These are phyloP conservation scores for Xerophyta viscosa DNA, from an alignment of 106 monocot species.

Conservation along the genomic window DNA sequence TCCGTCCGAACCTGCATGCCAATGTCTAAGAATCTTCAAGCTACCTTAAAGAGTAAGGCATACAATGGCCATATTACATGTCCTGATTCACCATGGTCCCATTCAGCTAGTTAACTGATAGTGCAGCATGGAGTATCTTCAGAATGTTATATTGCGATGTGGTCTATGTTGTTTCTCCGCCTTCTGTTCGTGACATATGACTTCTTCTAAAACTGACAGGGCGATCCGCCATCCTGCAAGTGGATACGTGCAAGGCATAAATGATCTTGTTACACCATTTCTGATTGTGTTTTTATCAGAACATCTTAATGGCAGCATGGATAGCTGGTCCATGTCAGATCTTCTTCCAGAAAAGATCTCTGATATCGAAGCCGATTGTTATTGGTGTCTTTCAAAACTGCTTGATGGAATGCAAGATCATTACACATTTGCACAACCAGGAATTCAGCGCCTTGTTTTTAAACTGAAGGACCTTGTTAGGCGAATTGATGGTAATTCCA, in stretches of 20 bases:
- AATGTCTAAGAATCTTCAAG: no score
- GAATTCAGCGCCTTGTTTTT: conserved; percentile 97
- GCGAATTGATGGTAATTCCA: conserved; percentile 75
- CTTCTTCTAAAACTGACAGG: conserved; percentile 24
- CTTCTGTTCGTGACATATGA: not conserved
- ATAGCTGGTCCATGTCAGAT: conserved; percentile 60
- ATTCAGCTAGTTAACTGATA: no score
- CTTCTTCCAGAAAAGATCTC: conserved; percentile 67
- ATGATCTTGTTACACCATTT: conserved; percentile 95
- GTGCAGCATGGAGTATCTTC: no score
- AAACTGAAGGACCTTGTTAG: conserved; percentile 85
- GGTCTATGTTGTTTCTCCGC: not conserved
- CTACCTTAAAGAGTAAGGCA: no score
- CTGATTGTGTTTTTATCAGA: conserved; percentile 88
- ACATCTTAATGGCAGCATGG: conserved; percentile 71
- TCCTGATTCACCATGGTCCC: no score
- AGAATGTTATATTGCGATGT: not conserved
- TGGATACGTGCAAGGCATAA: conserved; percentile 99
- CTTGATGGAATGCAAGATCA: conserved; percentile 99
- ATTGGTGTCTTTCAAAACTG: conserved; percentile 98
- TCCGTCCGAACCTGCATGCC: no score
- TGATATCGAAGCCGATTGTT: conserved; percentile 92
- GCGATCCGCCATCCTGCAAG: conserved; percentile 99
- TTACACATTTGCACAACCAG: conserved; percentile 99
- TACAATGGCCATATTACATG: no score